Evolutionary conservation across 169 alveolate species (phyloP), one percentile per base, ranked within the genome.

Genomic region (Eimeria praecox): DNA sequence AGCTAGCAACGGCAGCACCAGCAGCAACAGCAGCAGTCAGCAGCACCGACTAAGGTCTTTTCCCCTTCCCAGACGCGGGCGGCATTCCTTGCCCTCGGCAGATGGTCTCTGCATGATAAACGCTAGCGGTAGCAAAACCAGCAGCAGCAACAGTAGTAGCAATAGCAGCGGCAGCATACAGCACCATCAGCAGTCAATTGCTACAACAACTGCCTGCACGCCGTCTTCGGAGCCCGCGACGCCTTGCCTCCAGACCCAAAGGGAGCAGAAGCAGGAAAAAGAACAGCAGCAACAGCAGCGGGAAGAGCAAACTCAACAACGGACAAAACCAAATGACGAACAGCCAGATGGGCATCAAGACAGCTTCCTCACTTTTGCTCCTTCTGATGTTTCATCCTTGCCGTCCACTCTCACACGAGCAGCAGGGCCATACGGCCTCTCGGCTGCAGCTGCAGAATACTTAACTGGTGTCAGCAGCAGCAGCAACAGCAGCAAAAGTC

Each of bases 371-470:
- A 35, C 77, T 14, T 4, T 9, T 35, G 49, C 82, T 56, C 9
- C 77, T 46, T 18, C 59, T 5, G 82, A 10, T 24, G 64, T 46
- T 40, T 20, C 44, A 49, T 82, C 77, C 64, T 49, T 33, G 93
- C 62, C 35, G 56, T 62, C 93, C 14, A 18, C 38, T 33, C 38
- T 5, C 5, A 71, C 44, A 46, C 66, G 82, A 5, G 77, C 80
- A 62, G 62, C 22, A 86, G 93, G 40, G 33, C 44, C 93, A 4
- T 44, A 35, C 44, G 59, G 49, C 30, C 80, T 40, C 42, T 40
- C 93, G 1, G 64, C 27, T 86, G 42, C 82, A 33, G 93, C 93
- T 30, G 93, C 93, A 59, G 93, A 35, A 49, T 59, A 46, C 30
- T 64, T 86, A 30, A 38, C 24, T 40, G 93, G 93, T 24, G 49